A percentile compares a stretch with the other conserved stretches of the same genome.
Conservation (phyloP, 2,329 filamentous ascomycete genomes). For the Talaromyces sp. region DNA sequence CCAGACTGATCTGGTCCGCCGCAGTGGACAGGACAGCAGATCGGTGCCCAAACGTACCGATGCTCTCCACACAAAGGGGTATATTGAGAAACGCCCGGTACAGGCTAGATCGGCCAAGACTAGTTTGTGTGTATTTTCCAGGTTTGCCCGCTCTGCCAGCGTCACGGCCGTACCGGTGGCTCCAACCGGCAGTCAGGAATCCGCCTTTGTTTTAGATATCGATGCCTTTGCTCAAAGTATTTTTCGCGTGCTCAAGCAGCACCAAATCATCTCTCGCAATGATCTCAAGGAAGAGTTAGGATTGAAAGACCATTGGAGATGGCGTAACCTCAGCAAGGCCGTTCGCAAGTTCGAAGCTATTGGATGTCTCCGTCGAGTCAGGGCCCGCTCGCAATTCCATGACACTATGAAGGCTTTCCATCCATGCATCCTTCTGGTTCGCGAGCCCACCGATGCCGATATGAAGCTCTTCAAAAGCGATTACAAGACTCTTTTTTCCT, state of each 20-base stretch:
- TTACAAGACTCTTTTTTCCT: slow-evolving; percentile 21
- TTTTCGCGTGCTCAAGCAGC: slow-evolving; percentile 47
- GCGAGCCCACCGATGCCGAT: slow-evolving; percentile 37
- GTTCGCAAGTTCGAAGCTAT: slow-evolving; percentile 43
- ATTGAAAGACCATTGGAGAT: slow-evolving; percentile 34
- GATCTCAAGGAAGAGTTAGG: slow-evolving; percentile 50
- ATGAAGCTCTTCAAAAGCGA: slow-evolving; percentile 37
- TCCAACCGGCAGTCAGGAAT: slow-evolving; percentile 13
- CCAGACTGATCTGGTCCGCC: slow-evolving; percentile 51
- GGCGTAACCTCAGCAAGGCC: slow-evolving; percentile 37
- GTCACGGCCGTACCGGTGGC: slow-evolving; percentile 13
- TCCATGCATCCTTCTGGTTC: slow-evolving; percentile 41
- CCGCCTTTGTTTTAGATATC: slow-evolving; percentile 41
- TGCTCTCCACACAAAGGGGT: slow-evolving; percentile 52
- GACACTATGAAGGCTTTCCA: slow-evolving; percentile 30
- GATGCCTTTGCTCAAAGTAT: slow-evolving; percentile 46
- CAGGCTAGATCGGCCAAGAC: slow-evolving; percentile 49
- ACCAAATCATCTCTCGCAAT: slow-evolving; percentile 47
- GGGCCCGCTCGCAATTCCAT: slow-evolving; percentile 38
- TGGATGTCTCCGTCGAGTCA: slow-evolving; percentile 42
- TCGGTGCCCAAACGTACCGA: slow-evolving; percentile 61
- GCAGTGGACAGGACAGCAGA: slow-evolving; percentile 61
- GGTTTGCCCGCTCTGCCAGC: slow-evolving; percentile 34
- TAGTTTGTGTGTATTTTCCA: slow-evolving; percentile 52
- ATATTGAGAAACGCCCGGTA: slow-evolving; percentile 55